Evolutionary conservation across 441 rosid genomes (phyloP).

Genomic region (Pelargonium myrrhifolium): DNA sequence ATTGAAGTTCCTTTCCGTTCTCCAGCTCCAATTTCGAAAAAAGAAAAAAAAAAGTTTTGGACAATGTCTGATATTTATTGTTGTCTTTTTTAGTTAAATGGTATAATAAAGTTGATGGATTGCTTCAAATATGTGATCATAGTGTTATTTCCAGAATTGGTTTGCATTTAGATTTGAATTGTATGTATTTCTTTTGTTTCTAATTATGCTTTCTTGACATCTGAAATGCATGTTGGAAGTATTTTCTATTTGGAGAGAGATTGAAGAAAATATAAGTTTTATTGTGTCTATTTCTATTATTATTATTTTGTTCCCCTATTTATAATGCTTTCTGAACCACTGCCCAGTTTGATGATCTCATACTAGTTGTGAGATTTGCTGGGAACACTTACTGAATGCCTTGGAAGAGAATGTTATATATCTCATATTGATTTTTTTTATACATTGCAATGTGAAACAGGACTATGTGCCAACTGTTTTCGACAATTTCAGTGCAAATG

Average conservation of each 20-base stretch:
- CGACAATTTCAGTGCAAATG: conserved; percentile 83
- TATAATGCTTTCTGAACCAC: no score
- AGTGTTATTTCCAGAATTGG: not conserved
- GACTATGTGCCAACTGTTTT: conserved; percentile 77
- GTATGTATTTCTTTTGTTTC: not conserved
- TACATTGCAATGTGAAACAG: conserved; percentile 32
- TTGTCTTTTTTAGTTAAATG: no score
- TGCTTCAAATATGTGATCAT: no score
- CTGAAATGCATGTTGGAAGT: not conserved
- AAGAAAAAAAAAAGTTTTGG: no score
- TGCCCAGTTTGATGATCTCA: no score
- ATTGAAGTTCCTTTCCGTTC: no score
- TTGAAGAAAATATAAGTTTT: not conserved
- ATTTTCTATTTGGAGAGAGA: not conserved
- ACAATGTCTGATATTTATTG: no score
- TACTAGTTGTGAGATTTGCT: not conserved
- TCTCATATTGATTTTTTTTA: conserved; percentile 14
- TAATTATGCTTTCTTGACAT: not conserved
- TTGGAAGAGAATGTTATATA: not conserved
- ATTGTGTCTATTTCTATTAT: no score
- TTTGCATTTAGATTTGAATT: not conserved
- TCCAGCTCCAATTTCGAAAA: no score
- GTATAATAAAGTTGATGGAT: no score
- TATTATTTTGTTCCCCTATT: no score
- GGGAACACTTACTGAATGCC: not conserved